These are phyloP conservation scores for Rhizophlyctis rosea DNA, from an alignment of 192 early-diverging fungal genomes.

Conservation along the genomic window DNA sequence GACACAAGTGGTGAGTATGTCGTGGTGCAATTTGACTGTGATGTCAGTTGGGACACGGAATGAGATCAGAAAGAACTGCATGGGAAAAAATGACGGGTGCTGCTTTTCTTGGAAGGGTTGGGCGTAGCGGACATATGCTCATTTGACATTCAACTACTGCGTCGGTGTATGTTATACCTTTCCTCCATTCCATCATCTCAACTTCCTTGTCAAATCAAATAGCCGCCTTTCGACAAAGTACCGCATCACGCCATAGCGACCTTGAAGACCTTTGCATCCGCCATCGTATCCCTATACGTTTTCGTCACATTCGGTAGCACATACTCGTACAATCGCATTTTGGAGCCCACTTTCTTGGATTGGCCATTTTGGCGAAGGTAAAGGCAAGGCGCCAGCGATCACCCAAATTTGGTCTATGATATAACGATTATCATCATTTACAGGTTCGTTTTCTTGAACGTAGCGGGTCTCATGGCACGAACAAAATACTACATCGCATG, in stretches of 20 bases:
- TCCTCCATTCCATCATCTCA: too few species aligned
- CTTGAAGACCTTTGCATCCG: slow-evolving; percentile 17
- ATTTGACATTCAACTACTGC: too few species aligned
- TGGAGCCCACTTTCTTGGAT: slow-evolving; percentile 3
- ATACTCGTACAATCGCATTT: background rate
- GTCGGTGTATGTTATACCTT: too few species aligned
- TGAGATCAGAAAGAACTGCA: background rate
- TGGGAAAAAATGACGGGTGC: background rate
- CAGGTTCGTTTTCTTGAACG: slow-evolving; percentile 57
- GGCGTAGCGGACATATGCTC: background rate
- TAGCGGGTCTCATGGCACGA: slow-evolving; percentile 60
- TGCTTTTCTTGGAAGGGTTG: background rate
- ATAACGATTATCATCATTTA: slow-evolving; percentile 1
- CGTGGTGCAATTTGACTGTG: background rate
- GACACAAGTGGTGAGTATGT: background rate
- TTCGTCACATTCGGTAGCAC: slow-evolving; percentile 20
- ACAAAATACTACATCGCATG: slow-evolving; percentile 89
- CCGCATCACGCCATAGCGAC: slow-evolving; percentile 30
- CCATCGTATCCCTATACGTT: slow-evolving; percentile 19
- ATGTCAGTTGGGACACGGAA: background rate
- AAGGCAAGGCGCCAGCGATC: too few species aligned
- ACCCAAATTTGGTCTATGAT: background rate
- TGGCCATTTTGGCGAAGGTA: background rate
- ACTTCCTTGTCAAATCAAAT: too few species aligned
- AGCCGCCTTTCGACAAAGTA: slow-evolving; percentile 39